These are phyloP conservation scores for Quercus berberidifolia DNA, from an alignment of 306 rosid species.

Conservation along the genomic window DNA sequence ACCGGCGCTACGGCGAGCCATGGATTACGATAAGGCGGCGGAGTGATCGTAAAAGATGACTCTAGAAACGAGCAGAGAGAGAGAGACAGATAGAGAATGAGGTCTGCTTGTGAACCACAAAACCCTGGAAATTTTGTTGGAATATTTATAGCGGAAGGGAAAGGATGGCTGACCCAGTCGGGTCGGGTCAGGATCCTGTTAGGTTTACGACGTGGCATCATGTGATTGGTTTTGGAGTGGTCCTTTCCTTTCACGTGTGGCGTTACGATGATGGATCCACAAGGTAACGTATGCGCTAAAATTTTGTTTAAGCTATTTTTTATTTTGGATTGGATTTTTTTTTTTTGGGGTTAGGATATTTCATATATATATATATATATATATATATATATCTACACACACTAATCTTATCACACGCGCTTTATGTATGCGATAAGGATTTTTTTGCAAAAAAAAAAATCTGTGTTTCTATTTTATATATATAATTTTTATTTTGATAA, in stretches of 20 bases:
- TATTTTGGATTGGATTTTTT: no score
- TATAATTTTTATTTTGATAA: no score
- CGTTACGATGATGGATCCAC: no score
- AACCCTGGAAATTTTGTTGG: neutral
- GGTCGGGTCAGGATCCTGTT: neutral
- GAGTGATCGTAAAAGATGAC: neutral
- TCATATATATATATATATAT: no score
- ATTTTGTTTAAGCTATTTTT: no score
- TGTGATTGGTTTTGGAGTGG: neutral
- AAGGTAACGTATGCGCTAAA: no score
- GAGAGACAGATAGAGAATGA: neutral
- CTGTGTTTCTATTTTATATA: no score
- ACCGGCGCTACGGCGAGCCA: slow-evolving; percentile 57
- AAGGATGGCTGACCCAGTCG: neutral
- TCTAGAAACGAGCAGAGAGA: neutral
- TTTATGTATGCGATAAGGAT: fast-evolving
- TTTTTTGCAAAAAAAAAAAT: no score
- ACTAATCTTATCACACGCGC: fast-evolving
- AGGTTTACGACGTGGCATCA: neutral
- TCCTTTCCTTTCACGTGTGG: no score
- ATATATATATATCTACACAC: no score
- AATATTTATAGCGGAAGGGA: neutral
- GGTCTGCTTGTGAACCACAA: neutral
- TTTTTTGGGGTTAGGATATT: no score
- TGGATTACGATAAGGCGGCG: slow-evolving; percentile 23